Evolutionary conservation across 257 asterid genomes (phyloP).

Genomic region (Primulina huaijiensis): DNA sequence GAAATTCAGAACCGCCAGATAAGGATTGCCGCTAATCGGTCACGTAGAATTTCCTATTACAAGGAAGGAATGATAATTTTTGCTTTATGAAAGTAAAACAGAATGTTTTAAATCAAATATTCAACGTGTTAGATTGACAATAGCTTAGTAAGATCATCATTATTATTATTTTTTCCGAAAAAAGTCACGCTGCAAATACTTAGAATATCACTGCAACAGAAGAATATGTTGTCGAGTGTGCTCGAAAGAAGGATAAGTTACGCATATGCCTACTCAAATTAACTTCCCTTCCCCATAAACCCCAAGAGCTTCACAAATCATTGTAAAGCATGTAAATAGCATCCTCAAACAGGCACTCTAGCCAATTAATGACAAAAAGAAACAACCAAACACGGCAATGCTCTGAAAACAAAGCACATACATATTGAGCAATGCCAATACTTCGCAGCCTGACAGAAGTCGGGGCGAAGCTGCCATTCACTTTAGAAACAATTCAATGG

Average conservation of each 20-base stretch:
- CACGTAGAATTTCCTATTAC: constrained; percentile 22
- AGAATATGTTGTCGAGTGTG: neutral
- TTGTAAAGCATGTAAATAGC: constrained; percentile 89
- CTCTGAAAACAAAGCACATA: constrained; percentile 38
- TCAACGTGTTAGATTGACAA: neutral
- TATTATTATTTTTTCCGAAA: too few species aligned
- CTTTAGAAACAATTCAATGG: constrained; percentile 71
- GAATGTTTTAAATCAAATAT: neutral
- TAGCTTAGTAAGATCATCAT: too few species aligned
- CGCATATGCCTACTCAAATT: constrained; percentile 89
- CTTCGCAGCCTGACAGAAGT: constrained; percentile 90
- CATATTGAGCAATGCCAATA: constrained; percentile 96
- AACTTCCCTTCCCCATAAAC: constrained; percentile 89
- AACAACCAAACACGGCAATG: constrained; percentile 7
- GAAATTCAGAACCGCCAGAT: constrained; percentile 87
- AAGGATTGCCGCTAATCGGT: constrained; percentile 80
- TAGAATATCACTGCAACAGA: neutral
- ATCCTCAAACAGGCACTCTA: constrained; percentile 45
- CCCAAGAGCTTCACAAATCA: constrained; percentile 68
- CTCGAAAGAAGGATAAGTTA: constrained; percentile 39
- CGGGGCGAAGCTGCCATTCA: constrained; percentile 83
- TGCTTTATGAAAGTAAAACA: neutral
- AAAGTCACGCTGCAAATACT: neutral
- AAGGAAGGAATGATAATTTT: neutral
- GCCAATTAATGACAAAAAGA: constrained; percentile 3